Percentiles rank a stretch among this genome's conserved stretches.
These are phyloP conservation scores for Tagetes erecta DNA, from an alignment of 129 eudicot species.

Conservation along the genomic window DNA sequence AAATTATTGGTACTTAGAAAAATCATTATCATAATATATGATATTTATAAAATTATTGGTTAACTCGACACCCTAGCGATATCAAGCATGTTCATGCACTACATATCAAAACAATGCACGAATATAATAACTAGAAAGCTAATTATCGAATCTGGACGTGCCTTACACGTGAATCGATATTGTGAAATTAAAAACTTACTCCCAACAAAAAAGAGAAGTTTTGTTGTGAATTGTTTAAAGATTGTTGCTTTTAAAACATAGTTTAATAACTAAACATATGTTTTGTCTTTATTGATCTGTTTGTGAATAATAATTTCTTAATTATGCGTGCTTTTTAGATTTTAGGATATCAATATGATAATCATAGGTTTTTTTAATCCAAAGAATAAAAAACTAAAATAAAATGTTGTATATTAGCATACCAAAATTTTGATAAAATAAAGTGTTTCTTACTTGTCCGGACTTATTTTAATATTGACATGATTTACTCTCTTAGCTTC, in stretches of 20 bases:
- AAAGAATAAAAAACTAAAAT: not conserved
- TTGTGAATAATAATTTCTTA: conserved; percentile 34
- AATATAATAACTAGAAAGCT: not conserved
- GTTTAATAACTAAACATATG: conserved; percentile 20
- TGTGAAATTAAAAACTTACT: conserved; percentile 20
- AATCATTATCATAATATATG: too few relatives aligned
- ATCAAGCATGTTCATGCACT: too few relatives aligned
- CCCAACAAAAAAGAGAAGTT: conserved; percentile 33
- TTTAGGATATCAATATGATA: not conserved
- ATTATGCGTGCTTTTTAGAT: conserved; percentile 22
- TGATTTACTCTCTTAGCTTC: not conserved
- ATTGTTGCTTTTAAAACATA: conserved; percentile 38
- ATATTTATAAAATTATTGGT: too few relatives aligned
- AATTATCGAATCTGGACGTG: conserved; percentile 15
- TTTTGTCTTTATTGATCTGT: conserved; percentile 35
- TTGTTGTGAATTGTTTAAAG: conserved; percentile 37
- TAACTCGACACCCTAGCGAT: too few relatives aligned
- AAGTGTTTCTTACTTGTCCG: not conserved
- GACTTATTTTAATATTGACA: not conserved
- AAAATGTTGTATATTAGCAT: not conserved
- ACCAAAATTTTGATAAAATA: not conserved
- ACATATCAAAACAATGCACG: not conserved
- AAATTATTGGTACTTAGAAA: too few relatives aligned
- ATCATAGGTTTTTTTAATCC: not conserved
- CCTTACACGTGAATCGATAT: conserved; percentile 25